phyloP scores from a whole-genome alignment of 768 basidiomycete genomes.

The Chlorophyllum brunneum region DNA sequence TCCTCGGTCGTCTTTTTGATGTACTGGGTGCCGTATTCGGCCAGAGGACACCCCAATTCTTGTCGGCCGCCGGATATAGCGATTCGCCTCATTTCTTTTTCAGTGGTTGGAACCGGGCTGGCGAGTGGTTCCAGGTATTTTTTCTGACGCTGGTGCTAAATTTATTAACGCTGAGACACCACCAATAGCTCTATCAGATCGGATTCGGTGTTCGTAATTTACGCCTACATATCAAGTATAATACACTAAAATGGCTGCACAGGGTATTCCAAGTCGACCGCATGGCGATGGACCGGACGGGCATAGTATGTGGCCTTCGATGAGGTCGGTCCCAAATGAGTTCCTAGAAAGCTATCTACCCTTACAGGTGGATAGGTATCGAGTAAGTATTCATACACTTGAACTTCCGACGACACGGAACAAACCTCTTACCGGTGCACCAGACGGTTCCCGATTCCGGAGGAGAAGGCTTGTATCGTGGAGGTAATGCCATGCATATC shows the following conservation, averaged over 20 bases:
- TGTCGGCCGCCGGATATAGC: slow-evolving; percentile 26
- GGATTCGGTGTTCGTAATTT: slow-evolving; percentile 20
- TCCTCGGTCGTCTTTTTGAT: slow-evolving; percentile 25
- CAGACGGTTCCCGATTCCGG: slow-evolving; percentile 26
- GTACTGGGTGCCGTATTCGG: slow-evolving; percentile 24
- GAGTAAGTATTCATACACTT: slow-evolving; percentile 5
- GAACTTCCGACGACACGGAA: no score
- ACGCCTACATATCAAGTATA: background rate
- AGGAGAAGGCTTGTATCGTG: slow-evolving; percentile 25
- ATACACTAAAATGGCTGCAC: background rate
- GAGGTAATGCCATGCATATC: slow-evolving; percentile 29
- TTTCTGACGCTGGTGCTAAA: background rate
- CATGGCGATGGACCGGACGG: slow-evolving; percentile 25
- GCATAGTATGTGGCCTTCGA: slow-evolving; percentile 28
- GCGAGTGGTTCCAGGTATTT: slow-evolving; percentile 24
- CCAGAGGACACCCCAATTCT: slow-evolving; percentile 23
- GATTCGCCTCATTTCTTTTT: slow-evolving; percentile 27
- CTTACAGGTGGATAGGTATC: slow-evolving; percentile 24
- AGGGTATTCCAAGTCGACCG: slow-evolving; percentile 21
- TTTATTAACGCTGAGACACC: background rate
- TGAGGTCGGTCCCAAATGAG: slow-evolving; percentile 28
- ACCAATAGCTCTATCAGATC: slow-evolving; percentile 23
- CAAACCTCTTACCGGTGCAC: background rate
- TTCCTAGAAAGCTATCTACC: slow-evolving; percentile 27
- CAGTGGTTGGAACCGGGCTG: slow-evolving; percentile 22